These are phyloP conservation scores for Microdochium nivale DNA, from an alignment of 2,329 filamentous ascomycete genomes.

Conservation along the genomic window DNA sequence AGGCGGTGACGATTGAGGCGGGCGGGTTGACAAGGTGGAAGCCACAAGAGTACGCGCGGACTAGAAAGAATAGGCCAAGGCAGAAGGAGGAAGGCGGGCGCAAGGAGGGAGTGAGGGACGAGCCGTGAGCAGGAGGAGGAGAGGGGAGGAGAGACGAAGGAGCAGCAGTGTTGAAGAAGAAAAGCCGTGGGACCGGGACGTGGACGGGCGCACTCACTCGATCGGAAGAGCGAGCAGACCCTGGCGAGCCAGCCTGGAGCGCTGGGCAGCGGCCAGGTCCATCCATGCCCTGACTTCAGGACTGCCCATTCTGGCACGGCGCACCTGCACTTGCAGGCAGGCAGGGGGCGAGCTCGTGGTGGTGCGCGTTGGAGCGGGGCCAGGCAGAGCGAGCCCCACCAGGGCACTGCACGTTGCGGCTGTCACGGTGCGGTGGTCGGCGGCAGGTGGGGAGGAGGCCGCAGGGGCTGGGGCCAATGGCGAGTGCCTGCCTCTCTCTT, in stretches of 20 bases:
- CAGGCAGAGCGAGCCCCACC: background rate
- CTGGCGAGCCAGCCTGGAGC: background rate
- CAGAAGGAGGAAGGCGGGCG: background rate
- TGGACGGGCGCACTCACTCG: too few species aligned
- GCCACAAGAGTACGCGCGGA: background rate
- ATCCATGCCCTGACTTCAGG: too few species aligned
- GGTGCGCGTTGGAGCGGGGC: background rate
- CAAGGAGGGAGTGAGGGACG: background rate
- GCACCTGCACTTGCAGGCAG: background rate
- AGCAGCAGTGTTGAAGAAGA: background rate
- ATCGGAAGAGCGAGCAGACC: too few species aligned
- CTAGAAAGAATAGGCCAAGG: background rate
- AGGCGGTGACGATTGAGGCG: background rate
- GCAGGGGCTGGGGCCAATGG: background rate
- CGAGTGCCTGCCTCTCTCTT: too few species aligned
- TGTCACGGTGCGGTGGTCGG: background rate
- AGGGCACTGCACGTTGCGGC: background rate
- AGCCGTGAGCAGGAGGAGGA: background rate
- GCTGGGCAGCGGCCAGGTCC: too few species aligned
- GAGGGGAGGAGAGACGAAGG: background rate
- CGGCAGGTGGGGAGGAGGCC: background rate
- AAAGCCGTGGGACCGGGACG: background rate
- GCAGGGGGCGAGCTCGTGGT: background rate
- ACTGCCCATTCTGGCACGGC: too few species aligned
- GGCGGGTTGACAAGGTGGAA: background rate